Conservation (phyloP, 768 basidiomycete species). For the Thelephora aurantiotincta region DNA sequence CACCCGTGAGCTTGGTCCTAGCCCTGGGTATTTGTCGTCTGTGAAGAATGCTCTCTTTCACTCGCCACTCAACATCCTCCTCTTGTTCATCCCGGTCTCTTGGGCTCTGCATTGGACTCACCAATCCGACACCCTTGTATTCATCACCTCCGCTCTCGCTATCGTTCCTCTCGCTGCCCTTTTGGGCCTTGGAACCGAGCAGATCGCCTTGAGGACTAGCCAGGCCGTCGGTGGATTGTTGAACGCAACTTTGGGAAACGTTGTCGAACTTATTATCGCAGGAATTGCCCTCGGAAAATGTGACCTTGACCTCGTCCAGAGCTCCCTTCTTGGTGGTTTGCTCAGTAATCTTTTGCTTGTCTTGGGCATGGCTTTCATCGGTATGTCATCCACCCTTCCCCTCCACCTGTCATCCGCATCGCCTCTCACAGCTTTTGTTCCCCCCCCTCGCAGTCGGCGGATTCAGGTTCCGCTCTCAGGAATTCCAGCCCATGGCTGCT, state of each 20-base stretch:
- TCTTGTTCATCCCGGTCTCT: conserved; percentile 35
- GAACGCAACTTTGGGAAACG: conserved; percentile 39
- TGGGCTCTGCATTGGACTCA: conserved; percentile 34
- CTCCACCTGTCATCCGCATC: not conserved
- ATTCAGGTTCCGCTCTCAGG: conserved; percentile 34
- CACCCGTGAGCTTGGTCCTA: conserved; percentile 18
- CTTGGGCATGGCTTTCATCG: conserved; percentile 16
- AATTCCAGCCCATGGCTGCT: conserved; percentile 37
- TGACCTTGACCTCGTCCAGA: conserved; percentile 38
- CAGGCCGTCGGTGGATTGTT: conserved; percentile 37
- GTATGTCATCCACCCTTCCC: not conserved
- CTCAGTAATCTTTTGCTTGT: conserved; percentile 27
- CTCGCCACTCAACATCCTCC: conserved; percentile 27
- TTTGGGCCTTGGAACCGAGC: conserved; percentile 38
- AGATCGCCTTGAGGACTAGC: conserved; percentile 32
- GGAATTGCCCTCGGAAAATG: conserved; percentile 32
- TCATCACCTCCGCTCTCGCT: conserved; percentile 31
- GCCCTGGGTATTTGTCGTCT: conserved; percentile 22
- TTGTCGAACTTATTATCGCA: conserved; percentile 38
- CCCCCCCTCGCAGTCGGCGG: conserved; percentile 22
- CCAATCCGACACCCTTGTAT: conserved; percentile 30
- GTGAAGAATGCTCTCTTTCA: conserved; percentile 19
- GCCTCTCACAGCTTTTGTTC: not conserved
- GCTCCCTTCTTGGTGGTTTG: conserved; percentile 35
- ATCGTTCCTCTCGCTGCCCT: conserved; percentile 38